Evolutionary conservation across 106 monocot species (phyloP).

Genomic region (Dioscorea zingiberensis): DNA sequence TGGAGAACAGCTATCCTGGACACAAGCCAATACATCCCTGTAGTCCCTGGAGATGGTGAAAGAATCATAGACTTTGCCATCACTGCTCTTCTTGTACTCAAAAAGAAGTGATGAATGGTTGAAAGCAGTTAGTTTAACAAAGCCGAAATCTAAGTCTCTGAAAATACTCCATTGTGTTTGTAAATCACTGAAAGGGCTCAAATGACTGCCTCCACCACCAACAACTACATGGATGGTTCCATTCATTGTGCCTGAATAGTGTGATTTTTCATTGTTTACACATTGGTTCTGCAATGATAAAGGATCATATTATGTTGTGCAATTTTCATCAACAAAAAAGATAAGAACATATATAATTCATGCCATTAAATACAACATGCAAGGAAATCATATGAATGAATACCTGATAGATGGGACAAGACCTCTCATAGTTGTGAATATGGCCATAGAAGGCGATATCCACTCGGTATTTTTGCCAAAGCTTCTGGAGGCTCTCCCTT

Average conservation of each 20-base stretch:
- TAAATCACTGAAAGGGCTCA: constrained; percentile 37
- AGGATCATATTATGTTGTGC: background rate
- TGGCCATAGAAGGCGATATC: constrained; percentile 94
- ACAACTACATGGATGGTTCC: constrained; percentile 92
- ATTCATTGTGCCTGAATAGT: constrained; percentile 61
- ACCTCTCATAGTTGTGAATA: constrained; percentile 92
- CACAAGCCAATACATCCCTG: constrained; percentile 76
- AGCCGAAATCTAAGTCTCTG: constrained; percentile 64
- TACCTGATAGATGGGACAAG: constrained; percentile 95
- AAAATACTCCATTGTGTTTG: constrained; percentile 64
- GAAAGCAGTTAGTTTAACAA: constrained; percentile 85
- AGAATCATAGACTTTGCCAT: constrained; percentile 77
- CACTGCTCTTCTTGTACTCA: constrained; percentile 79
- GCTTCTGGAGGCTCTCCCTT: constrained; percentile 71
- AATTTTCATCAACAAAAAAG: background rate
- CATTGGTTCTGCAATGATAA: constrained; percentile 61
- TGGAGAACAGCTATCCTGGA: constrained; percentile 65
- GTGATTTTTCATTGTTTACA: constrained; percentile 46
- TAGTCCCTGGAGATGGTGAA: constrained; percentile 91
- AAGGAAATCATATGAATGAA: background rate
- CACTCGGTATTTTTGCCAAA: constrained; percentile 94
- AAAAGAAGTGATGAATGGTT: constrained; percentile 87
- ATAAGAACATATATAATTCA: background rate
- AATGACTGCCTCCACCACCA: constrained; percentile 81
- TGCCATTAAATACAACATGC: too few relatives aligned